Percentiles rank a stretch among this genome's conserved stretches.
Conservation (phyloP, 129 eudicot genomes). For the Tanacetum coccineum region DNA sequence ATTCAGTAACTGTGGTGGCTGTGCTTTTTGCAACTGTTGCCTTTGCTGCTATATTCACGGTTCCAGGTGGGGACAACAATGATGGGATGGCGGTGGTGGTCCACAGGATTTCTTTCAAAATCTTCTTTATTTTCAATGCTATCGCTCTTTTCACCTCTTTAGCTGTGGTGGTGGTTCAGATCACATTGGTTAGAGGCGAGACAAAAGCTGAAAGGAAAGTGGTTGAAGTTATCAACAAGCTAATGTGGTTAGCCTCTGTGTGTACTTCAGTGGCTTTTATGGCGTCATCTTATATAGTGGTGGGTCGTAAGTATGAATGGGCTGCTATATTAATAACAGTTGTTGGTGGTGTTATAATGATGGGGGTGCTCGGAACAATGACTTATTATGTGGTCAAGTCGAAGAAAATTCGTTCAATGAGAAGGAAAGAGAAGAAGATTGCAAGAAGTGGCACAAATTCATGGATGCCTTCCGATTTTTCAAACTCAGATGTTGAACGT, state of each 20-base stretch:
- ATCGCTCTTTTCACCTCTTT: slow-evolving; percentile 74
- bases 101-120: slow-evolving; percentile 40
- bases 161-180: slow-evolving; percentile 85
- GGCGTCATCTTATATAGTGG: slow-evolving; percentile 64
- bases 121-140: slow-evolving; percentile 60
- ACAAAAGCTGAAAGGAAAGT: slow-evolving; percentile 61
- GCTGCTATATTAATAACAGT: slow-evolving; percentile 55
- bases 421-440: slow-evolving; percentile 53
- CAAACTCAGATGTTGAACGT: slow-evolving; percentile 59
- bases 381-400: slow-evolving; percentile 59
- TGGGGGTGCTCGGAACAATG: slow-evolving; percentile 67
- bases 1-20: slow-evolving; percentile 80
- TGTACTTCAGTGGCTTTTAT: slow-evolving; percentile 76
- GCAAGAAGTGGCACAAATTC: slow-evolving; percentile 68
- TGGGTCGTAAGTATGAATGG: slow-evolving; percentile 57
- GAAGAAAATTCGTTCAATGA: slow-evolving; percentile 51
- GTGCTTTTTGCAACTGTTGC: slow-evolving; percentile 83
- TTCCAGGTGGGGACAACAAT: slow-evolving; percentile 66
- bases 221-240: slow-evolving; percentile 60
- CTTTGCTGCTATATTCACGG: slow-evolving; percentile 76
- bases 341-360: slow-evolving; percentile 70
- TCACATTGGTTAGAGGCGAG: slow-evolving; percentile 66
- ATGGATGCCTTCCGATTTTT: slow-evolving; percentile 56
- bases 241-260: slow-evolving; percentile 79
- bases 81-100: slow-evolving; percentile 55